Base-by-base conservation (phyloP, 306 rosid genomes). In the Trifolium repens region DNA sequence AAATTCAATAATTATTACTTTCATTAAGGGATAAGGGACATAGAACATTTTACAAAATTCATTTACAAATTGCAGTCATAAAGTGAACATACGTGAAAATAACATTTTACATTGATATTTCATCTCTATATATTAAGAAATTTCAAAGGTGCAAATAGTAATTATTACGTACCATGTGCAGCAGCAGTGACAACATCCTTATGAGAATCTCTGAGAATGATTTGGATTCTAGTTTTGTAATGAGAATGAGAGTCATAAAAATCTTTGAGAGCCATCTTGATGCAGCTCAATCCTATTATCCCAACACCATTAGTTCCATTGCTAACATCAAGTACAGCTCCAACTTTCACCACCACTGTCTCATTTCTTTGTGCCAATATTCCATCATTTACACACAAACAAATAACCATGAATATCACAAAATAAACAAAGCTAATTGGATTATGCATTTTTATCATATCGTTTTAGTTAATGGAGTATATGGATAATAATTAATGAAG, bases 261-360 rank as follows among this genome's bases (percentile, higher is more conserved):
- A 37, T 85, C 71, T 0, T 79, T 50, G 15, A 85, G 77, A 0
- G 81, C 27, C 67, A 85, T 81, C 19, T 67, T 53, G 71, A 81
- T 81, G 81, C 84, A 81, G 35, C 81, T 81, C 32, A 74, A 59
- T 4, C 83, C 84, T 30, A 81, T 71, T 34, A 50, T 77, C 58
- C 85, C 87, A 5, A 17, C 54, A 42, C 1, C 34, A 30, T 32
- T 32, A 1, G 0, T 17, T 15, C 55, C 52, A 0, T 10, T 22
- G 0, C 13, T 70, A 35, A 83, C 7, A 60, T 89, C 80, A 54
- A 84, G 73, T 44, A 89, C 27, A 3, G 72, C 80, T 27, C 89
- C 90, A 1, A 81, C 83, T 11, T 88, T 82, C 26, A 88, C 52
- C 4, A 4, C 16, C 13, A 46, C 15, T 13, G 1, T 13, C 52